These are phyloP conservation scores for Extremus antarcticus DNA, from an alignment of 495 filamentous ascomycete genomes.

Conservation along the genomic window DNA sequence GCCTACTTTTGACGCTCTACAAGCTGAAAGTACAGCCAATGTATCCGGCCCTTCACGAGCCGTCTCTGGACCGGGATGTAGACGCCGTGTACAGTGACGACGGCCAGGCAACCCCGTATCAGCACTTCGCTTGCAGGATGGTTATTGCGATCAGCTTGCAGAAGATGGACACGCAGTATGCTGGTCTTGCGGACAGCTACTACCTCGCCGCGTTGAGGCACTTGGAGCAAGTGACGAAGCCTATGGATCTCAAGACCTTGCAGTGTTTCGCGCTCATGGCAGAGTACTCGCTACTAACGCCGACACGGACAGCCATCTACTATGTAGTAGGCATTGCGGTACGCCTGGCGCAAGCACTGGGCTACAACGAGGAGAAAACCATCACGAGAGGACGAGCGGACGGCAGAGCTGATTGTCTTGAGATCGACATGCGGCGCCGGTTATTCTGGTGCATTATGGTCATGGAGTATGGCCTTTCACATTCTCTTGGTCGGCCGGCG, in stretches of 20 bases:
- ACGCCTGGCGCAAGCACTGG: slow-evolving; percentile 75
- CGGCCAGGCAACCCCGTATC: slow-evolving; percentile 50
- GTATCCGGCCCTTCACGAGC: slow-evolving; percentile 76
- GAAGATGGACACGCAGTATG: slow-evolving; percentile 68
- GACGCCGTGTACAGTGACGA: slow-evolving; percentile 69
- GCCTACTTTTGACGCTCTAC: slow-evolving; percentile 67
- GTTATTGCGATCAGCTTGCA: slow-evolving; percentile 88
- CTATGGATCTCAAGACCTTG: slow-evolving; percentile 76
- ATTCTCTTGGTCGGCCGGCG: slow-evolving; percentile 74
- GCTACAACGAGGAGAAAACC: slow-evolving; percentile 74
- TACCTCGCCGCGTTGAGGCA: slow-evolving; percentile 76
- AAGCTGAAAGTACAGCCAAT: slow-evolving; percentile 77
- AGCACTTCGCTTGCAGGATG: slow-evolving; percentile 78
- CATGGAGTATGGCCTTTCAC: slow-evolving; percentile 79
- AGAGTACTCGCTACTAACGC: slow-evolving; percentile 84
- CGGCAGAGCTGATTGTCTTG: slow-evolving; percentile 45
- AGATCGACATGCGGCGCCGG: slow-evolving; percentile 78
- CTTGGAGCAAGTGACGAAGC: slow-evolving; percentile 63
- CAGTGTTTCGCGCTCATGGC: slow-evolving; percentile 81
- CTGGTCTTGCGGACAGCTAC: slow-evolving; percentile 80
- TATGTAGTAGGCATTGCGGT: slow-evolving; percentile 81
- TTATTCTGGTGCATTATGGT: slow-evolving; percentile 74
- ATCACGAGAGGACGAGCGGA: slow-evolving; percentile 38
- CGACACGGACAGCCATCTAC: slow-evolving; percentile 79
- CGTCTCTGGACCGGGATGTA: slow-evolving; percentile 60